Conservation (phyloP, 805 yeast genomes). For the Hanseniaspora nectarophila region DNA sequence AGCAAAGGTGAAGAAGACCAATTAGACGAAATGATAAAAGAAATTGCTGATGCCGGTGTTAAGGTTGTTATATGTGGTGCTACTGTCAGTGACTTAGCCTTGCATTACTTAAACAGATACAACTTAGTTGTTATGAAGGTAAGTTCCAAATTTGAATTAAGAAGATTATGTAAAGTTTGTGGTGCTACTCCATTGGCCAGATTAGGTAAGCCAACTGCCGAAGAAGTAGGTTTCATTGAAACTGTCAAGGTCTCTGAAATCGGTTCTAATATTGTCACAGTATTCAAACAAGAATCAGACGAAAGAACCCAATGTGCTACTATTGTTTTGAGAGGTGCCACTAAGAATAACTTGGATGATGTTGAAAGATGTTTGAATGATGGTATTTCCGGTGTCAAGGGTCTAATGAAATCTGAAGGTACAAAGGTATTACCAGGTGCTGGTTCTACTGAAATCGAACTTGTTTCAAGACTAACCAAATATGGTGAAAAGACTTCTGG, state of each 20-base stretch:
- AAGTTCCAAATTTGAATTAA: conserved; percentile 84
- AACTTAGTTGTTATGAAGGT: conserved; percentile 76
- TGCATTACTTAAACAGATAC: conserved; percentile 82
- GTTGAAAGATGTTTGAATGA: conserved; percentile 96
- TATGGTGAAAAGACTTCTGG: conserved; percentile 95
- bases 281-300: conserved; percentile 63
- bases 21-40: conserved; percentile 72
- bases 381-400: conserved; percentile 85
- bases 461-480: conserved; percentile 63
- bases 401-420: conserved; percentile 60
- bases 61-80: conserved; percentile 89
- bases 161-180: conserved; percentile 89
- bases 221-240: conserved; percentile 83
- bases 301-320: conserved; percentile 74
- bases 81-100: conserved; percentile 81
- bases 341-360: conserved; percentile 85
- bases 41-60: conserved; percentile 72
- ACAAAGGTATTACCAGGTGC: conserved; percentile 83
- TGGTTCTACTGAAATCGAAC: conserved; percentile 85
- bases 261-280: conserved; percentile 94
- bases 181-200: conserved; percentile 95
- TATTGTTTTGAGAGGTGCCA: conserved; percentile 89
- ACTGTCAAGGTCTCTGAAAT: conserved; percentile 82
- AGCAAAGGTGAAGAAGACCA: conserved; percentile 93
- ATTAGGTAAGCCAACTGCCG: conserved; percentile 88